Base-by-base conservation (phyloP, 345 rosid species). In the Atalantia buxifolia region DNA sequence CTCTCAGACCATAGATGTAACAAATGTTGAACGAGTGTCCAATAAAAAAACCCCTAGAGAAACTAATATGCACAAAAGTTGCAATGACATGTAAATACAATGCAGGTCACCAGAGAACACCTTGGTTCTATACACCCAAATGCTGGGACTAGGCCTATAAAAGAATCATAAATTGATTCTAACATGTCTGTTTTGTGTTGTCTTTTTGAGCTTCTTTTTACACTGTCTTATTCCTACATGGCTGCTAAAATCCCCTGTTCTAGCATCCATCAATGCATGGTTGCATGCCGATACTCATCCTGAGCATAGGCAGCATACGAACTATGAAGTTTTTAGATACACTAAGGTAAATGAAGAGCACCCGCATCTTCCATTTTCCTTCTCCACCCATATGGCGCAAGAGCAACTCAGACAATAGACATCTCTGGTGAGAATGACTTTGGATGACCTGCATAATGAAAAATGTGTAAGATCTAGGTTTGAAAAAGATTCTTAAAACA, bases 141-240 rank as follows among this genome's bases (percentile, higher is more conserved):
- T 86, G 91, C 87, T 78, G 91, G 84, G 87, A 69, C 75, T 55
- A 63, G 2, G 8, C 22, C 31, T 45, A 45, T 36, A 72, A 87
- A 90, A 87, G 97, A 93, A 92, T 91, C 98, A 89, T 90, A 89
- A 83, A 83, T 89, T 93, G 98, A 93, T 89, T 91, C 94, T 80
- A 75, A 22, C 81, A 66, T 72, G 62, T 83, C 65, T 56, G 63
- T 48, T 50, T 56, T 42, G 14, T 62, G 9, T 74, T 24, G 25
- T 62, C 6, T 24, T 61, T 75, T 50, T 16, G 56, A 18, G 56
- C 21, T 50, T 18, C 79, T 88, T 66, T 85, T 87, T 45, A 45
- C 50, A 83, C 69, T 56, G 66, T 71, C 71, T 84, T 89, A 78
- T 83, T 85, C 75, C 86, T 86, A 84, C 30, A 25, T 83, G 84